Conservation (phyloP, 2,329 filamentous ascomycete species). For the Cytospora mali region DNA sequence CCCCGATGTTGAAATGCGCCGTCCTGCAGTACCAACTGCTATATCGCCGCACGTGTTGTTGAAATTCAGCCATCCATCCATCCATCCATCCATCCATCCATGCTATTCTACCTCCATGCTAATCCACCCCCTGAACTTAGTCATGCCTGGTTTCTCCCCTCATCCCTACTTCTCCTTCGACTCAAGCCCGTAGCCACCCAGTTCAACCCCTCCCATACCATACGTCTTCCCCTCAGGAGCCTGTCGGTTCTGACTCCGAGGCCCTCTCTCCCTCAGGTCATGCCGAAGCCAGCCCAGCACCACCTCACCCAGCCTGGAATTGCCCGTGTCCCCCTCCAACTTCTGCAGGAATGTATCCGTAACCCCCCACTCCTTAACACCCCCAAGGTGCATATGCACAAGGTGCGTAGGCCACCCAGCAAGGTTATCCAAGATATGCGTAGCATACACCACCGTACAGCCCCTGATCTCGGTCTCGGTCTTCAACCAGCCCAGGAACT, state of each 20-base stretch:
- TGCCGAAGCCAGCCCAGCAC: conserved; percentile 85
- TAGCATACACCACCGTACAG: conserved; percentile 96
- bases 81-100: conserved; percentile 13
- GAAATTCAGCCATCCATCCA: conserved; percentile 18
- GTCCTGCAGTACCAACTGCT: background rate
- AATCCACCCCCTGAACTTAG: background rate
- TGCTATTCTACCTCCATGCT: too few species aligned
- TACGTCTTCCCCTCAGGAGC: conserved; percentile 68
- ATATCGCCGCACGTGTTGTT: background rate
- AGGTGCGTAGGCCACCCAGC: conserved; percentile 94
- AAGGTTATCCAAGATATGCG: conserved; percentile 94
- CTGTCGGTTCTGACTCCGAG: conserved; percentile 61
- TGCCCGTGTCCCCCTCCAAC: conserved; percentile 59
- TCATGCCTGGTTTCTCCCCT: background rate
- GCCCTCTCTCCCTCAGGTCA: conserved; percentile 78
- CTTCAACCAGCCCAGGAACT: conserved; percentile 86
- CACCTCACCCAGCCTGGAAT: conserved; percentile 82
- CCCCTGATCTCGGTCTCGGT: conserved; percentile 78
- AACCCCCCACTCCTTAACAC: conserved; percentile 81
- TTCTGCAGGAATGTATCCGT: conserved; percentile 69
- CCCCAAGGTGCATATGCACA: conserved; percentile 91
- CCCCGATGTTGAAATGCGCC: background rate
- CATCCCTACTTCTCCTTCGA: conserved; percentile 38
- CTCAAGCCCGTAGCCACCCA: conserved; percentile 63
- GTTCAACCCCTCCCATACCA: conserved; percentile 50